phyloP scores from a whole-genome alignment of 2,329 filamentous ascomycete genomes.

The Arthrinium puccinioides region DNA sequence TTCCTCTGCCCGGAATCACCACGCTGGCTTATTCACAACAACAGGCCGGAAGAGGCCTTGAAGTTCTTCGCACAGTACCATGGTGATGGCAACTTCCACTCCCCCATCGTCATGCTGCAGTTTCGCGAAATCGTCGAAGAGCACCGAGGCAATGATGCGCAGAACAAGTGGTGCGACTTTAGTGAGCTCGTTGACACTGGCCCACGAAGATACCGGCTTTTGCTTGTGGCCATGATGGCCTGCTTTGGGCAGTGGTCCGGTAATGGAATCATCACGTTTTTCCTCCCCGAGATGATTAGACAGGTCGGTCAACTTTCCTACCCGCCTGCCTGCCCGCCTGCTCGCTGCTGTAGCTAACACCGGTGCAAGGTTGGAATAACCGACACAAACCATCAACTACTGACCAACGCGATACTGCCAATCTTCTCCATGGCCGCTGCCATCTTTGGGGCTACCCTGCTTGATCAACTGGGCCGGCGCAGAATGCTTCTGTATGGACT shows the following conservation, averaged over 20 bases:
- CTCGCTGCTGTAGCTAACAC: slow-evolving; percentile 9
- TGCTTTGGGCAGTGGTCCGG: slow-evolving; percentile 40
- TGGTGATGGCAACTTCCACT: slow-evolving; percentile 42
- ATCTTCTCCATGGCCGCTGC: slow-evolving; percentile 28
- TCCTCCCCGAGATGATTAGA: slow-evolving; percentile 28
- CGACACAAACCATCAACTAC: slow-evolving; percentile 24
- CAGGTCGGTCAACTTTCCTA: not conserved
- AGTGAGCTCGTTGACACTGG: slow-evolving; percentile 39
- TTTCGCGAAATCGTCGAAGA: slow-evolving; percentile 46
- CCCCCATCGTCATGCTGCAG: slow-evolving; percentile 43
- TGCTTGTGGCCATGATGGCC: slow-evolving; percentile 38
- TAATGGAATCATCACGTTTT: slow-evolving; percentile 30
- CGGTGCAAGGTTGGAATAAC: slow-evolving; percentile 20
- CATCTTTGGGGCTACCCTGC: slow-evolving; percentile 23
- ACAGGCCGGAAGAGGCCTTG: slow-evolving; percentile 9
- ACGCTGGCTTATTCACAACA: slow-evolving; percentile 1
- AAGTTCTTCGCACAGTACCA: slow-evolving; percentile 46
- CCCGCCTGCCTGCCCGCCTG: not conserved
- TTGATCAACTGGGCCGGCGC: slow-evolving; percentile 26
- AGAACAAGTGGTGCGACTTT: slow-evolving; percentile 53
- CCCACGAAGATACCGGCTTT: slow-evolving; percentile 35
- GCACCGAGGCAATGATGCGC: slow-evolving; percentile 33
- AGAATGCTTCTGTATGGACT: slow-evolving; percentile 21
- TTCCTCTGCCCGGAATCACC: slow-evolving; percentile 11
- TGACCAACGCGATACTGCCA: slow-evolving; percentile 28